Conservation (phyloP, 768 basidiomycete species). For the Mycena albidolilacea region DNA sequence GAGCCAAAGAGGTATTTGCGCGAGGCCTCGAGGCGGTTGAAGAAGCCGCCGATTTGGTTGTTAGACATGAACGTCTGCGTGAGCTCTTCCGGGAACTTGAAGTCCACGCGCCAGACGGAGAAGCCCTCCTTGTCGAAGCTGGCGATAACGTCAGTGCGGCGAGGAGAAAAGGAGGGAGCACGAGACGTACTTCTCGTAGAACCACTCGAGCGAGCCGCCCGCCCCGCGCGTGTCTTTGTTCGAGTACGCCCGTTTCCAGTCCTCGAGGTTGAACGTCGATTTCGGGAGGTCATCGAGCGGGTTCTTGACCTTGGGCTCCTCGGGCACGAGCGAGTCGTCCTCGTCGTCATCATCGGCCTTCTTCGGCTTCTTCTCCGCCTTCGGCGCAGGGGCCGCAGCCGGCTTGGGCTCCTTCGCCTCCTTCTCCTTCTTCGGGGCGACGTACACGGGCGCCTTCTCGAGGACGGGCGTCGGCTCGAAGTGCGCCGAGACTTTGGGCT, state of each 20-base stretch:
- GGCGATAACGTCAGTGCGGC: background rate
- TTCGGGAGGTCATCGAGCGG: constrained; percentile 94
- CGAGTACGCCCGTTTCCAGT: constrained; percentile 98
- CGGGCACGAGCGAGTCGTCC: constrained; percentile 69
- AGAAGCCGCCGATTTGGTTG: constrained; percentile 96
- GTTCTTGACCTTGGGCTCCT: constrained; percentile 94
- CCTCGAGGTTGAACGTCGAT: constrained; percentile 90
- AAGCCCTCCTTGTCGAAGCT: constrained; percentile 93
- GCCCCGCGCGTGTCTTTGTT: constrained; percentile 95
- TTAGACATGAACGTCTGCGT: constrained; percentile 94
- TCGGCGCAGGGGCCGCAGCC: constrained; percentile 68
- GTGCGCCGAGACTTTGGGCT: constrained; percentile 79
- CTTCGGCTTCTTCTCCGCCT: constrained; percentile 73
- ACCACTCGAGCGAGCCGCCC: constrained; percentile 91
- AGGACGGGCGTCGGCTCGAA: constrained; percentile 72
- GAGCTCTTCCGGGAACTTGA: constrained; percentile 97
- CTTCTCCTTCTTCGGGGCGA: constrained; percentile 84
- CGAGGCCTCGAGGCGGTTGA: constrained; percentile 97
- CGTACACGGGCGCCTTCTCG: constrained; percentile 81
- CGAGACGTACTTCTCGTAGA: constrained; percentile 88
- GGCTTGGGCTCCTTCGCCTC: constrained; percentile 48
- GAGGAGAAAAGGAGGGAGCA: background rate
- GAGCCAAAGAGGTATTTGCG: constrained; percentile 98
- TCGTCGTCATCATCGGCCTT: constrained; percentile 79
- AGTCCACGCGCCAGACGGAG: constrained; percentile 94